Base-by-base conservation (phyloP, 75 land plant species). In the Azolla pinnata region DNA sequence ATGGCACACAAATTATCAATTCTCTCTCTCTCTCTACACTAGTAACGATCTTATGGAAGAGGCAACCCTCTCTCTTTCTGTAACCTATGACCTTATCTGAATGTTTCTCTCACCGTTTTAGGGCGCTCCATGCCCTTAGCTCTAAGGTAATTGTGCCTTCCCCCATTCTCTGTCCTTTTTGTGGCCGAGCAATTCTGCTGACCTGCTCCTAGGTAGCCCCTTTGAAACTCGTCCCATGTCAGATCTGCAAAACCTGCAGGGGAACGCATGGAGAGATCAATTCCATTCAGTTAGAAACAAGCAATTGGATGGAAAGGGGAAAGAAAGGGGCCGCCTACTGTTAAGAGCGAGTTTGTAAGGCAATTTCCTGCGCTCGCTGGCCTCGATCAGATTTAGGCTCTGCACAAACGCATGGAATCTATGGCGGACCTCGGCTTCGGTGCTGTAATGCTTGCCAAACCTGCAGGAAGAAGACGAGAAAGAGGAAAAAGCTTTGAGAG, bases 161-260 rank as follows among this genome's bases (percentile, higher is more conserved):
- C n/a, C n/a, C n/a, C n/a, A n/a, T n/a, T n/a, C n/a, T 83, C 87
- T 24, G 73, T 88, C 33, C 89, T 81, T 58, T 75, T 79, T 17
- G 98, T 93, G 19, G 98, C 98, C 17, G 98, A 93, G 73, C 98
- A 93, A 65, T 93, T 83, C 56, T 93, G 96, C 33, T 76, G 70
- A 44, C 52, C 28, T 55, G 79, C 77, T 40, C 86, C 77, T 61
- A 88, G 61, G 49, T 72, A 64, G 27, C 68, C 73, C 17, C 52
- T 70, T 33, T 63, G 40, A 67, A 93, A 88, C 67, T 93, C 98
- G 56, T 93, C 87, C 90, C 90, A 83, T 16, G 81, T 76, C 80
- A 81, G 23, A 60, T 93, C 98, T 51, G 96, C 84, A 71, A 83
- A 93, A n/a, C 80, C 97, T 87, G 77, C 29, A 44, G 21, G 57